A percentile compares a stretch with the other conserved stretches of the same genome.
These are phyloP conservation scores for Gossypium ekmanianum DNA, from an alignment of 345 rosid genomes.

Conservation along the genomic window DNA sequence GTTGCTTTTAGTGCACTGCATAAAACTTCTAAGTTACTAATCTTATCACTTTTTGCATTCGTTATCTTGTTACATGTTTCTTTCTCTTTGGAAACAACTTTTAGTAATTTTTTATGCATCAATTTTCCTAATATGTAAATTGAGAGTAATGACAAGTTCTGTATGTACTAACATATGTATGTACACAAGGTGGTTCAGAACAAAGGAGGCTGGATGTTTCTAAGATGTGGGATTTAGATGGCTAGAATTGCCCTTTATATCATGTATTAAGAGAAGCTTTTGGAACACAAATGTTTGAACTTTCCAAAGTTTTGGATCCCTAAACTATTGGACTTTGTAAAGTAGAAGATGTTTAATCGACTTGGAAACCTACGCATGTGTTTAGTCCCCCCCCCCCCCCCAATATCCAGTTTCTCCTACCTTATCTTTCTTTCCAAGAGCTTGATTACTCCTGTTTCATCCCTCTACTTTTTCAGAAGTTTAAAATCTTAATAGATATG, in stretches of 20 bases:
- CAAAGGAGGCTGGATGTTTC: constrained; percentile 1
- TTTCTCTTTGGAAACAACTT: constrained; percentile 8
- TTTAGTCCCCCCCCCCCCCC: too few relatives aligned
- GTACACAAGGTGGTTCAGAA: neutral
- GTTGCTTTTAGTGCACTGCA: neutral
- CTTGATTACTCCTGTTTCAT: neutral
- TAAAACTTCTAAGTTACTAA: neutral
- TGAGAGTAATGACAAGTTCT: neutral
- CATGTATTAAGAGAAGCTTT: neutral
- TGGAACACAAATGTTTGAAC: too few relatives aligned
- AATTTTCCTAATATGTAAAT: neutral
- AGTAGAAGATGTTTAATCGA: too few relatives aligned
- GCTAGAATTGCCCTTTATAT: neutral
- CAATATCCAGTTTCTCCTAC: too few relatives aligned
- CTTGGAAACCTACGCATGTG: too few relatives aligned
- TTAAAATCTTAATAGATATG: constrained; percentile 2
- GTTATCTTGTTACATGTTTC: neutral
- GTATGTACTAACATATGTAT: neutral
- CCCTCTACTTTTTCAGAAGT: neutral
- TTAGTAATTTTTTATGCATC: neutral
- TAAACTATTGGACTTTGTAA: too few relatives aligned
- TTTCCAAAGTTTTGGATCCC: too few relatives aligned
- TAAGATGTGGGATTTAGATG: neutral
- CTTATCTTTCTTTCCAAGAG: neutral
- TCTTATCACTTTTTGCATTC: neutral